Evolutionary conservation across 495 filamentous ascomycete species (phyloP).

Genomic region (Sphaerosporella brunnea): DNA sequence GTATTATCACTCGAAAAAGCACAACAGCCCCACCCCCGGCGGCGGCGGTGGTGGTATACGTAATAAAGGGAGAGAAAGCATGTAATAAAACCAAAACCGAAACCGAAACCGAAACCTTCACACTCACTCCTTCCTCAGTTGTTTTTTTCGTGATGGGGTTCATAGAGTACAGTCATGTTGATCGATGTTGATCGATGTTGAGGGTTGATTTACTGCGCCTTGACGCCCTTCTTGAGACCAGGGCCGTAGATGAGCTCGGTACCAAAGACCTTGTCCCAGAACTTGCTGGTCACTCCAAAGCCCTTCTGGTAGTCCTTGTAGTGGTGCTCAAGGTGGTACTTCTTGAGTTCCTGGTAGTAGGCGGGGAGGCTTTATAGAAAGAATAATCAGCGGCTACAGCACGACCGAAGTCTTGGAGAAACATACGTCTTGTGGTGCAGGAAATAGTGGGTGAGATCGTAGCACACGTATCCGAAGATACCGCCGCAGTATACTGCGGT

Average conservation of each 20-base stretch:
- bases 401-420: conserved; percentile 10
- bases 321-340: conserved; percentile 91
- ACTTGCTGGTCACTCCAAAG: conserved; percentile 94
- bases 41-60: too few species aligned
- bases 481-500: conserved; percentile 68
- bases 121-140: too few species aligned
- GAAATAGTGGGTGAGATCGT: conserved; percentile 97
- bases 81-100: too few species aligned
- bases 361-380: conserved; percentile 43
- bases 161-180: too few species aligned
- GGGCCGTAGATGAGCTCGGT: conserved; percentile 45
- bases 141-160: too few species aligned
- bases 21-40: too few species aligned
- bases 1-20: too few species aligned
- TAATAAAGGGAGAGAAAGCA: too few species aligned
- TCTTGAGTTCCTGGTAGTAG: conserved; percentile 81
- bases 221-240: neutral
- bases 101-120: too few species aligned
- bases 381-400: conserved; percentile 3
- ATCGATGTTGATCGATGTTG: too few species aligned
- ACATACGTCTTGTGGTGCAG: conserved; percentile 86
- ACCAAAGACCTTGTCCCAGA: conserved; percentile 89
- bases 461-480: conserved; percentile 87
- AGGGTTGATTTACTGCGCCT: neutral
- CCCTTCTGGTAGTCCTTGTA: conserved; percentile 93